Evolutionary conservation across 176 grass and related monocot species (phyloP), one percentile per base, ranked within the genome.

Genomic region (Aegilops tauschii): DNA sequence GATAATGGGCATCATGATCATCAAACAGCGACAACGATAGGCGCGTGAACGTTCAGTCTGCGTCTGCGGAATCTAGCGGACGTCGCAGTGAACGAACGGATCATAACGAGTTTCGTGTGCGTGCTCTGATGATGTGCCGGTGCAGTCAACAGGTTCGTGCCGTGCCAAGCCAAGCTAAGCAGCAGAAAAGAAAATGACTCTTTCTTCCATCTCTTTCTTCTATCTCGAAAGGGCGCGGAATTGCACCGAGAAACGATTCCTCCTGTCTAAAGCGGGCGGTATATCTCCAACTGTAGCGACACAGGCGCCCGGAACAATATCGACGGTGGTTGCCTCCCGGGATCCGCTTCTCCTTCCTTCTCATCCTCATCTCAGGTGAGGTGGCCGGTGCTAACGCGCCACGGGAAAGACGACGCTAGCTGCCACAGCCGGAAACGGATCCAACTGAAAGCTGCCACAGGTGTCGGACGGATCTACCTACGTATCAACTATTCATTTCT

Each of bases 221-320:
- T 27, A 82, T 54, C 50, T 54, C 50, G 16, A 78, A 68, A 65
- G 16, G 16, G 37, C 25, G 56, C 18, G 4, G 9, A 18, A 30
- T 30, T 23, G 77, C 44, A 77, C 61, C 76, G 9, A 52, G 29
- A 85, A 72, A 78, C 21, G 86, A 91, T 91, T 85, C 90, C 70
- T 65, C 69, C 63, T 88, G 82, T 85, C 90, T 42, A 85, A 88
- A 85, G 85, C 10, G 23, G 27, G 63, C 42, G 42, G 2, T 45
- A 12, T 11, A 74, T 66, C 39, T 71, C 88, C 47, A 61, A 11
- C 34, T 61, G 32, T 63, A 81, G 85, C 23, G 81, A 91, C 81
- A 84, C 76, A 49, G 76, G 47, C 85, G 80, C 65, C 69, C n/a
- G 47, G 69, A 85, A 85, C 59, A 30, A 84, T 83, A 88, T 70